These are phyloP conservation scores for Byssoonygena ceratinophila DNA, from an alignment of 2,329 filamentous ascomycete species.

Conservation along the genomic window DNA sequence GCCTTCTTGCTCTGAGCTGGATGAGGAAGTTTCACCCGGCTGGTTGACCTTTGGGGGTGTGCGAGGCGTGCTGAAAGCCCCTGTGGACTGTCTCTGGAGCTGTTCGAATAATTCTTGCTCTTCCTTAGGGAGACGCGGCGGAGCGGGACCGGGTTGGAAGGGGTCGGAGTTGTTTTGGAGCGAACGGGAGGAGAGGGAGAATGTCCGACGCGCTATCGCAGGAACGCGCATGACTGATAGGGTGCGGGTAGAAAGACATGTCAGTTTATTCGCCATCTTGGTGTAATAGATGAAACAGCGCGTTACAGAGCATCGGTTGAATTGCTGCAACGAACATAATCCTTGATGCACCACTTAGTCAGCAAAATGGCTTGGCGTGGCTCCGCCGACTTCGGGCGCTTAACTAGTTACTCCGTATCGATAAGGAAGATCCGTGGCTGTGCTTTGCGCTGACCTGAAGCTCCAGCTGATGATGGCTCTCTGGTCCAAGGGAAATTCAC, in stretches of 20 bases:
- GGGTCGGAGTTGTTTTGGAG: conserved; percentile 23
- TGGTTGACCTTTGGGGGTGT: conserved; percentile 41
- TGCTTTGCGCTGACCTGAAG: background rate
- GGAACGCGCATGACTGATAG: background rate
- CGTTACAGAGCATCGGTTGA: no score
- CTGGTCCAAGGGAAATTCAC: no score
- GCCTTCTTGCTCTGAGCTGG: no score
- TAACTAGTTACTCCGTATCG: no score
- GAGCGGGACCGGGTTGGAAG: conserved; percentile 49
- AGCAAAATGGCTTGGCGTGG: background rate
- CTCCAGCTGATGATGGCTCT: background rate
- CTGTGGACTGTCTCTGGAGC: conserved; percentile 67
- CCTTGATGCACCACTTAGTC: no score
- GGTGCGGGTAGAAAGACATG: background rate
- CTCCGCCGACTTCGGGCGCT: no score
- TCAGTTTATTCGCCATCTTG: background rate
- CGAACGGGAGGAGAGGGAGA: conserved; percentile 15
- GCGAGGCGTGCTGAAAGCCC: conserved; percentile 59
- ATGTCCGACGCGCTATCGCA: background rate
- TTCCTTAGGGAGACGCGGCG: conserved; percentile 75
- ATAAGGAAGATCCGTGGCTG: conserved; percentile 1
- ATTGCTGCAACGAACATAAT: no score
- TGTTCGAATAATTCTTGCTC: conserved; percentile 85
- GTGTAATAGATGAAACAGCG: background rate
- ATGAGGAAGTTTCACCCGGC: conserved; percentile 28